Base-by-base conservation (phyloP, 2,329 filamentous ascomycete species). In the Fusarium solani-melongenae region DNA sequence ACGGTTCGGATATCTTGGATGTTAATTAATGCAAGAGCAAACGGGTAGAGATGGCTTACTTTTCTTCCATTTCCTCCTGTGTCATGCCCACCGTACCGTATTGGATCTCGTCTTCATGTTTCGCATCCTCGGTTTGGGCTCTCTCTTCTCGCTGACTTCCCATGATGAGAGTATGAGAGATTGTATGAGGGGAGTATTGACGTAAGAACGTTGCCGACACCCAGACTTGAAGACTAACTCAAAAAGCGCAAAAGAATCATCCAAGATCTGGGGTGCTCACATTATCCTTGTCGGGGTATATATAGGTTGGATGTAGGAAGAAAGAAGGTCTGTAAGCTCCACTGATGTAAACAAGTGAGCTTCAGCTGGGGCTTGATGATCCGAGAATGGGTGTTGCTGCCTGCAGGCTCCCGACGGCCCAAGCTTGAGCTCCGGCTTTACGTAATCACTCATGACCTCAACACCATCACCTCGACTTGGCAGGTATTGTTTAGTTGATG, bases 1-100 rank as follows among this genome's bases (percentile, higher is more conserved):
- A 4, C 95, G 90, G 78, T 94, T 92, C 4, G 95, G 94, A 79
- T 94, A 97, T 79, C 92, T 94, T 67, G n/a, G 2, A 17, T 61
- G 63, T 83, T 62, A 81, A 74, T n/a, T 6, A 29, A 22, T 5
- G 41, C 17, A 6, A 11, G 10, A 10, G 8, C n/a, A n/a, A 14
- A 44, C 5, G 24, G 36, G 22, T 22, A 29, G 24, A 14, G 12
- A 17, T 22, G 11, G 31, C 66, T 65, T 62, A 86, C 86, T 86
- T 85, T 58, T 84, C 81, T 9, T 88, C 81, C 4, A 88, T 76
- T 31, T 88, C 86, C 22, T 84, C 79, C 3, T 83, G 79, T 0
- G 81, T 82, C 64, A 84, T 80, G 0, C 81, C 81, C 6, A 80
- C 79, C 1, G 78, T 74, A 6, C 81, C 82, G 73, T 90, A 90